Evolutionary conservation across 2,329 filamentous ascomycete species (phyloP), one percentile per base, ranked within the genome.

Genomic region (Thermoascus crustaceus): DNA sequence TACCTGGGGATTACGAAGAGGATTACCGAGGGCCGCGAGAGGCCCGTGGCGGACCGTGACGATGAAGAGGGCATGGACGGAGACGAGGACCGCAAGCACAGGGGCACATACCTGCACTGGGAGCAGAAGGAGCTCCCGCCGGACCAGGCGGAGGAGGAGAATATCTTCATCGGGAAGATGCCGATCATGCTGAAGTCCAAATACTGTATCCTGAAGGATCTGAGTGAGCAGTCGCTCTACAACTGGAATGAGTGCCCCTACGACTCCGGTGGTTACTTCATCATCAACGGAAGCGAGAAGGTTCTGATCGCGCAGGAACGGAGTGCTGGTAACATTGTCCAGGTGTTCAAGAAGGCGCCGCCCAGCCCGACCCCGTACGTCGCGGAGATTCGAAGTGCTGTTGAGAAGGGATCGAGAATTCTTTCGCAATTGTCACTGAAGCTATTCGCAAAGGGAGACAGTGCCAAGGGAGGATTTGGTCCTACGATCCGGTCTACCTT

Each of bases 211-310:
- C 66, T 98, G 48, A 83, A 83, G 48, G 80, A 82, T 47, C 77
- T 93, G 55, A 76, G 78, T 32, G 89, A 96, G 46, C 81, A 91
- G 35, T 82, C 85, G 32, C 72, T 98, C 2, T 96, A 94, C 58
- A 73, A 84, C 30, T 80, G 93, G 61, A 94, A 94, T 56, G 91
- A 98, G 64, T 98, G 91, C 49, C 91, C 91, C 1, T 98, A 95
- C 61, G 91, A 98, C 55, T 91, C 95, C 56, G 91, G 91, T 48
- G 91, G 91, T 47, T 98, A 98, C 64, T 98, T 98, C 57, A 86
- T 98, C 52, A 98, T 98, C 72, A 98, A 98, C 66, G 91, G 91
- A 27, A 94, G 85, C 63, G 91, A 98, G 59, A 98, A 98, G 72
- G 91, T 98, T 14, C 68, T 98, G 49, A 98, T 98, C 52, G 91